Percentiles rank a stretch among this genome's conserved stretches.
Conservation (phyloP, 176 grass and related monocot species). For the Eremochloa ophiuroides region DNA sequence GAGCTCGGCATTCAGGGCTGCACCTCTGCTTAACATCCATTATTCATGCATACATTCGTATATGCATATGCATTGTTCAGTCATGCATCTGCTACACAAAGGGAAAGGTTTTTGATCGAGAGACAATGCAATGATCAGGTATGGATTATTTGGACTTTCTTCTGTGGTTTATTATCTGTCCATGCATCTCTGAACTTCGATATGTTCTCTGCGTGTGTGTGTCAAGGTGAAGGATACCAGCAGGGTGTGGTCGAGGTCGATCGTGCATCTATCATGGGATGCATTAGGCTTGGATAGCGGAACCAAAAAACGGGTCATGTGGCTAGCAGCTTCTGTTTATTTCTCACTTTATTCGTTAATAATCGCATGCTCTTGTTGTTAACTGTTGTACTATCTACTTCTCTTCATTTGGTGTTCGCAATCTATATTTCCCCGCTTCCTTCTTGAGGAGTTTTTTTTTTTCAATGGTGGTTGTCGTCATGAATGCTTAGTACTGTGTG, state of each 20-base stretch:
- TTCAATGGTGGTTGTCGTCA: neutral
- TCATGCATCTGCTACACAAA: neutral
- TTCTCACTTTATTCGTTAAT: neutral
- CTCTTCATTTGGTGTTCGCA: neutral
- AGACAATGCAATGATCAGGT: neutral
- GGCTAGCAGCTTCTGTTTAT: slow-evolving; percentile 48
- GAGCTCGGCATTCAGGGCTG: neutral
- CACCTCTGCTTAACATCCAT: neutral
- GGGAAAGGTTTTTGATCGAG: neutral
- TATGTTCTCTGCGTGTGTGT: neutral
- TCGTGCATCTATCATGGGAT: neutral
- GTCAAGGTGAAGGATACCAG: neutral
- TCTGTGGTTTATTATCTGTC: neutral
- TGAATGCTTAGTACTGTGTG: neutral
- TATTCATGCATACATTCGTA: neutral
- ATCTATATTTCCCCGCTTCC: neutral
- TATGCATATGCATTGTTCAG: neutral
- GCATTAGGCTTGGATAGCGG: slow-evolving; percentile 23
- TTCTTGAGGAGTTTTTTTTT: neutral
- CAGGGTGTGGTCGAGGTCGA: neutral
- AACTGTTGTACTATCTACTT: neutral
- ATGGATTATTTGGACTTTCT: neutral
- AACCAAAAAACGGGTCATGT: slow-evolving; percentile 50
- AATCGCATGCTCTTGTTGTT: neutral
- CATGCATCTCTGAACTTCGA: neutral